Percentiles rank a stretch among this genome's conserved stretches.
Evolutionary conservation across 2,329 filamentous ascomycete genomes (phyloP).

Genomic region (Pseudopyricularia cyperi): DNA sequence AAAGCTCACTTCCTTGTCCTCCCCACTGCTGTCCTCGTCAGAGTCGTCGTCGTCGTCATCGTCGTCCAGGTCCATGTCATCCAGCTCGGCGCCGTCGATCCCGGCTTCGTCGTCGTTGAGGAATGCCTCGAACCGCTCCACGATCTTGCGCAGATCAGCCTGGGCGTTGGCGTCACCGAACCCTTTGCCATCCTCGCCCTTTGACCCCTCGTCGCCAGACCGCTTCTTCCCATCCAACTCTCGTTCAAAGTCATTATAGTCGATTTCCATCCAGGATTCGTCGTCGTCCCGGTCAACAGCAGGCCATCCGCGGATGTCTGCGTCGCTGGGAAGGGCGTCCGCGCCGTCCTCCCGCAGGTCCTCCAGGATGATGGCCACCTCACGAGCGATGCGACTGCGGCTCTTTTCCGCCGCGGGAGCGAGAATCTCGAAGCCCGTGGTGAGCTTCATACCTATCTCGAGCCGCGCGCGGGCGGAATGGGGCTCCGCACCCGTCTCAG

Average conservation of each 20-base stretch:
- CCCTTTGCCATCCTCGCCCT: slow-evolving; percentile 14
- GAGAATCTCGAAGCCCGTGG: slow-evolving; percentile 85
- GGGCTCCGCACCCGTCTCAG: slow-evolving; percentile 3
- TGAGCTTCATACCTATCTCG: slow-evolving; percentile 77
- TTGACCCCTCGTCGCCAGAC: slow-evolving; percentile 10
- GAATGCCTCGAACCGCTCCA: slow-evolving; percentile 86
- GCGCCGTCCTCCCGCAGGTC: slow-evolving; percentile 64
- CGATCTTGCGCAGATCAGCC: slow-evolving; percentile 76
- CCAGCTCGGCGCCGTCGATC: slow-evolving; percentile 61
- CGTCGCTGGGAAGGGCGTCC: slow-evolving; percentile 50
- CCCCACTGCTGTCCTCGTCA: slow-evolving; percentile 45
- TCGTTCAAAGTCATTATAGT: slow-evolving; percentile 55
- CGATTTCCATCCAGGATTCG: slow-evolving; percentile 85
- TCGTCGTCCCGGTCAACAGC: slow-evolving; percentile 54
- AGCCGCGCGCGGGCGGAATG: slow-evolving; percentile 20
- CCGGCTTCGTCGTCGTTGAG: slow-evolving; percentile 76
- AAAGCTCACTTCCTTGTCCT: slow-evolving; percentile 66
- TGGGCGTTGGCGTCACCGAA: slow-evolving; percentile 58
- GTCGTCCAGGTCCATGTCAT: slow-evolving; percentile 58
- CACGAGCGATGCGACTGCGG: slow-evolving; percentile 56
- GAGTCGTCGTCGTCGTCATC: slow-evolving; percentile 37
- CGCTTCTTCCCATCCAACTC: slow-evolving; percentile 13
- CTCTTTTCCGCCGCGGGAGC: slow-evolving; percentile 52
- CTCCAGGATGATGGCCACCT: slow-evolving; percentile 63
- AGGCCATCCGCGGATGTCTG: slow-evolving; percentile 62